Base-by-base conservation (phyloP, 1,284 basidiomycete species). In the Prillingera fragicola region DNA sequence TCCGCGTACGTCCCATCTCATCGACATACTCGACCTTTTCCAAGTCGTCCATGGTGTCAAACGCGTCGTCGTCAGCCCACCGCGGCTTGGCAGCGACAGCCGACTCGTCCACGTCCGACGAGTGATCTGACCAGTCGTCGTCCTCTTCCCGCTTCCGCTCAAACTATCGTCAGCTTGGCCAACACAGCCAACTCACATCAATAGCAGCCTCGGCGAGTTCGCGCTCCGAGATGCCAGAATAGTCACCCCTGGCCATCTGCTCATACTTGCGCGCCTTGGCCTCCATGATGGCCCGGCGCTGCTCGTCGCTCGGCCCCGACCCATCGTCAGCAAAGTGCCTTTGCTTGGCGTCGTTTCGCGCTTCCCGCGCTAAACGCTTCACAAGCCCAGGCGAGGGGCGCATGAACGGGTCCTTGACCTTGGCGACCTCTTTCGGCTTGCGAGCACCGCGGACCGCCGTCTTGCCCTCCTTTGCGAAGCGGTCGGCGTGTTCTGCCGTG, bases 191-290 rank as follows among this genome's bases (percentile, higher is more conserved):
- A 65, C 85, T 66, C 69, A 90, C 91, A 68, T 97, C 90, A 5
- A 97, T 85, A 39, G 89, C 72, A 9, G 87, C 71, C 17, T 78
- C 75, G 33, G 81, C 81, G 48, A 81, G 81, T 61, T 94, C 85
- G 50, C 79, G 80, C 41, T 91, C 85, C 22, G 66, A 81, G 59
- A 94, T 59, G 0, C 87, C 87, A 0, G 81, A 87, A 8, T 79
- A 81, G 68, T 87, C 85, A 7, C 92, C 92, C 51, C 80, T 81
- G 56, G 76, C 72, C 25, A 94, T 67, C 60, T 87, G 82, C 5
- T 88, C 83, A 60, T 95, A 95, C 45, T 84, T 80, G 62, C 78
- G 78, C 5, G 87, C 82, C 66, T 95, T 95, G 35, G 81, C 77
- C 65, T 87, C 82, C 38, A 95, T 51, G 33, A 69, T 70, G 9